Conservation (phyloP, 2,329 filamentous ascomycete genomes). For the Fusarium albosuccineum region DNA sequence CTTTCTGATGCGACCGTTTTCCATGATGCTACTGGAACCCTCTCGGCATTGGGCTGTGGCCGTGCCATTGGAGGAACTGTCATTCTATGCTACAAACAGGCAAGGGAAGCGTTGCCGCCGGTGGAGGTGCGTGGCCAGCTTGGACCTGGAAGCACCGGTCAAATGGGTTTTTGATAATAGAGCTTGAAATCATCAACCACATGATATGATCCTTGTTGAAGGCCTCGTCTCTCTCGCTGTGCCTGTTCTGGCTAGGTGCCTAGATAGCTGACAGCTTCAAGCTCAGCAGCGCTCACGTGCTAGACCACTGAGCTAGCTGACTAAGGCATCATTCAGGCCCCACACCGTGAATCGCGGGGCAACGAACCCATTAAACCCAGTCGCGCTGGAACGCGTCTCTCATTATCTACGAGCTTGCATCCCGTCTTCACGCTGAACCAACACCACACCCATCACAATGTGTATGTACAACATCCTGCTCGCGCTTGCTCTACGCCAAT, state of each 20-base stretch:
- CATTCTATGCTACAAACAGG: no score
- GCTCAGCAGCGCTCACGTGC: constrained; percentile 16
- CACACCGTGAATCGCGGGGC: constrained; percentile 43
- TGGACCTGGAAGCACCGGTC: no score
- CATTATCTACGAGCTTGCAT: constrained; percentile 32
- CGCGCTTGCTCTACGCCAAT: background rate
- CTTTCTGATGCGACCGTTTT: constrained; percentile 27
- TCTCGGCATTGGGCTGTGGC: background rate
- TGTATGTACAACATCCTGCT: constrained; percentile 44
- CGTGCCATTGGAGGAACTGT: no score
- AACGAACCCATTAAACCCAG: constrained; percentile 48
- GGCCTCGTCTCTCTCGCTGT: background rate
- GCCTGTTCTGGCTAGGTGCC: background rate
- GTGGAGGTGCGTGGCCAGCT: background rate
- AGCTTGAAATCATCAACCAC: background rate
- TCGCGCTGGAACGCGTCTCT: constrained; percentile 52
- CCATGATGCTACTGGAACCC: constrained; percentile 1
- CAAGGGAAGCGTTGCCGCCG: constrained; percentile 7
- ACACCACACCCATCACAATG: constrained; percentile 47
- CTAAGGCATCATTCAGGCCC: constrained; percentile 32
- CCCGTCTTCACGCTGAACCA: constrained; percentile 30
- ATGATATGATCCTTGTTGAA: background rate
- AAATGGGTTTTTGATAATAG: background rate
- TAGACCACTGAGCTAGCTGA: constrained; percentile 23
- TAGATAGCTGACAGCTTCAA: background rate